Evolutionary conservation across 208 protist genomes (phyloP), one percentile per base, ranked within the genome.

Genomic region (Wallacemonas sp.): DNA sequence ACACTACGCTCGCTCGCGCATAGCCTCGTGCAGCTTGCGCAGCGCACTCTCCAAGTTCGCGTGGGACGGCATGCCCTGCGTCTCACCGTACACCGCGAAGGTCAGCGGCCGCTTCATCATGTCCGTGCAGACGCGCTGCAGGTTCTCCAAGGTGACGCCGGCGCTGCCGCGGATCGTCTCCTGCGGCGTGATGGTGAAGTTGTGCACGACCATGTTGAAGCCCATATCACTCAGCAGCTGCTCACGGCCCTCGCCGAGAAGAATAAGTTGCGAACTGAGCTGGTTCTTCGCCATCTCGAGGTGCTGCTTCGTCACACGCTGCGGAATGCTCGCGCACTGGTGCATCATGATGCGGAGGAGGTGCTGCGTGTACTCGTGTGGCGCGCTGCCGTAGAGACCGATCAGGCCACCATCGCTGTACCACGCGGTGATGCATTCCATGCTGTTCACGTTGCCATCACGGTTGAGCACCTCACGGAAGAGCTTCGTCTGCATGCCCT

Each of bases 401-500:
- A 97, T 75, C 5, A 96, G 74, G 23, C 93, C 93, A 21, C 79
- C 85, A 34, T 96, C 87, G 66, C 85, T 95, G 72, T 96, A 96
- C 88, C 87, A 93, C n/a, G 90, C 88, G 12, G 90, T 94, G 65
- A 97, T 92, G 70, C 87, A 93, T 65, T 97, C 88, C 74, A 95
- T 70, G 39, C 90, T 85, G 65, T 96, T 78, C 23, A 97, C 41
- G 34, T 83, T 77, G 4, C 72, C 79, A 41, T 92, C 84, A 1
- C 82, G 77, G 68, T 84, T 90, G 16, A 97, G 73, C 17, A 95
- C 88, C 72, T 97, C 90, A 34, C 93, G 84, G 73, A 92, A 97
- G 14, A 97, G 62, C 68, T 96, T 95, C 39, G 93, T 95, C 34
- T 95, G 88, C 86, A 97, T 95, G 34, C 93, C 93, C 61, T 97